Base-by-base conservation (phyloP, 306 rosid genomes). In the Trifolium pratense region DNA sequence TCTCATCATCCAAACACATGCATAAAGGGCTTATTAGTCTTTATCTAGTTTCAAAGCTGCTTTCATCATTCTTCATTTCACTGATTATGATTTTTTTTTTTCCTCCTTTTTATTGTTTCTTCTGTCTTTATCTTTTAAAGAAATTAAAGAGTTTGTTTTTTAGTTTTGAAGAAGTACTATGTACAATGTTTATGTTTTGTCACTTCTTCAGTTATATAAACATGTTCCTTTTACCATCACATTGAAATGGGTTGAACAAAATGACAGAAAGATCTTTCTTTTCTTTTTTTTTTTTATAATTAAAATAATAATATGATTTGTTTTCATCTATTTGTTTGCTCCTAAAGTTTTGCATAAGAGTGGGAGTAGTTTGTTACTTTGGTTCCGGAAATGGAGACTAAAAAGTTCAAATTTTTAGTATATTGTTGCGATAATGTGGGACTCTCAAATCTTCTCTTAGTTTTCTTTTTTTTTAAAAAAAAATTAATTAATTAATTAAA, bases 331-430 rank as follows among this genome's bases (percentile, higher is more conserved):
- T 72, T 62, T 46, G 53, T 15, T 39, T 40, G 53, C 53, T 40
- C 36, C 70, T 40, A 5, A 64, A 39, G 6, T 48, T 48, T 63
- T 29, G 70, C 42, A 14, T 74, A 61, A 71, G 55, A 40, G 62
- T 18, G 63, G 37, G 59, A 68, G 52, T 45, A 18, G 10, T 68
- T 32, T 59, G 32, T 79, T 9, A 43, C 58, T 70, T 51, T 12
- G 25, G 6, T 74, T 64, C 26, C 26, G 55, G 17, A 53, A 20
- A 52, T 70, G 45, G 18, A 36, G 74, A 66, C 61, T 45, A 34
- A 80, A 26, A 80, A 83, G 81, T 63, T 74, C 45, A 68, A 58
- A 81, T 66, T 66, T 78, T 75, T 69, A 76, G 70, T 59, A 12
- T 25, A 12, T 36, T 53, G 17, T 70, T 65, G 78, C 71, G 79